Evolutionary conservation across 495 filamentous ascomycete species (phyloP), one percentile per base, ranked within the genome.

Genomic region (Penicillium riverlandense): DNA sequence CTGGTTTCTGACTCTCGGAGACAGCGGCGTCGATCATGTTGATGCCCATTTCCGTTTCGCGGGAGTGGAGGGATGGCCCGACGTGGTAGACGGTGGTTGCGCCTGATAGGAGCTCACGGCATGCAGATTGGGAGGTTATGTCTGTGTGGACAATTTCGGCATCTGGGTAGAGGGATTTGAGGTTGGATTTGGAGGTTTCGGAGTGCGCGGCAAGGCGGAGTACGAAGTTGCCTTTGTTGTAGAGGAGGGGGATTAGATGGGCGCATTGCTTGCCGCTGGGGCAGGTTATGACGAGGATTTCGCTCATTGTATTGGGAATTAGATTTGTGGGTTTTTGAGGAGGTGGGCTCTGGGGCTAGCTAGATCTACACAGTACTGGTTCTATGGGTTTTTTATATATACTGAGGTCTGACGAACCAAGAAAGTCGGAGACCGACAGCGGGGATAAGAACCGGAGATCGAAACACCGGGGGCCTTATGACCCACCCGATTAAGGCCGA

Each of bases 1-100:
- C 31, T 6, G 31, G 31, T 13, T 35, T 34, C 27, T 42, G 29
- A 41, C 31, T 33, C 11, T 59, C 44, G 31, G 37, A 15, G 1
- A 54, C 46, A 0, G 62, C 62, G 13, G 58, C 54, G 37, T 68
- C 56, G 43, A 65, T 52, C 43, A 63, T 50, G 48, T 55, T 58
- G 40, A 50, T 53, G 10, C 62, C 63, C 11, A 61, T 57, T 28
- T 61, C 44, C 4, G 43, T 53, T 37, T 64, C 63, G 4, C 45
- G 60, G 2, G 52, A 44, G 37, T 65, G 54, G 32, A 65, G 55
- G 55, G 48, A 42, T 1, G 38, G 38, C 2, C 38, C 38, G 5
- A 40, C 38, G 11, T 52, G 48, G 37, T 44, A 53, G 29, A 53
- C 54, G 6, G 49, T 37, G 8, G 49, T 57, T 2, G 44, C 52